A percentile compares a stretch with the other conserved stretches of the same genome.
phyloP scores from a whole-genome alignment of 768 basidiomycete genomes.

The Termitomyces sp. region DNA sequence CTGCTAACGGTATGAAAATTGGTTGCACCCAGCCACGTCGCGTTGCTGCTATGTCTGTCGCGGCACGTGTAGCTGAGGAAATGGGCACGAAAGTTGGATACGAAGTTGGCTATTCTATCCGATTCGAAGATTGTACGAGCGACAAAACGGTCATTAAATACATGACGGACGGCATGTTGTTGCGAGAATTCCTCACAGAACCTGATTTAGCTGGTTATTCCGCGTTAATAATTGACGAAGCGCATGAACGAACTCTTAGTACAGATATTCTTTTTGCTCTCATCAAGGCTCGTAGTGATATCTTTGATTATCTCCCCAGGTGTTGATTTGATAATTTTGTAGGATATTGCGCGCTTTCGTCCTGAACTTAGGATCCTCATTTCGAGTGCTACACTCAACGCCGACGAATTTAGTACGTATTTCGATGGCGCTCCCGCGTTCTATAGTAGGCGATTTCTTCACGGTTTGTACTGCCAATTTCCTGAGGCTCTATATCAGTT shows the following conservation, averaged over 20 bases:
- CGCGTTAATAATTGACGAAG: slow-evolving; percentile 96
- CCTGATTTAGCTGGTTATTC: slow-evolving; percentile 95
- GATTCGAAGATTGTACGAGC: slow-evolving; percentile 99
- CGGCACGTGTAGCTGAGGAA: slow-evolving; percentile 98
- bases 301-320: slow-evolving; percentile 20
- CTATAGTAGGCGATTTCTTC: slow-evolving; percentile 54
- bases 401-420: slow-evolving; percentile 96
- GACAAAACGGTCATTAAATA: slow-evolving; percentile 99
- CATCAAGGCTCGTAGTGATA: slow-evolving; percentile 77
- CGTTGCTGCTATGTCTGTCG: slow-evolving; percentile 99
- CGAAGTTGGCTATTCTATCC: slow-evolving; percentile 99
- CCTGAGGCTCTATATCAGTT: slow-evolving; percentile 44
- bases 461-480: not conserved
- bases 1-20: slow-evolving; percentile 80
- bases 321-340: slow-evolving; percentile 22
- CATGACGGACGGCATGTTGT: slow-evolving; percentile 99
- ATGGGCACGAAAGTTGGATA: slow-evolving; percentile 97
- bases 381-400: slow-evolving; percentile 96
- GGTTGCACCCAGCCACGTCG: slow-evolving; percentile 98
- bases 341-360: slow-evolving; percentile 96
- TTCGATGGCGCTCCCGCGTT: slow-evolving; percentile 97
- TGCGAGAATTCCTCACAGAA: slow-evolving; percentile 96
- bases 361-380: slow-evolving; percentile 93
- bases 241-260: slow-evolving; percentile 95
- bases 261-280: slow-evolving; percentile 99